A percentile compares a stretch with the other conserved stretches of the same genome.
Conservation (phyloP, 2,329 filamentous ascomycete species). For the Falciphora oryzae region DNA sequence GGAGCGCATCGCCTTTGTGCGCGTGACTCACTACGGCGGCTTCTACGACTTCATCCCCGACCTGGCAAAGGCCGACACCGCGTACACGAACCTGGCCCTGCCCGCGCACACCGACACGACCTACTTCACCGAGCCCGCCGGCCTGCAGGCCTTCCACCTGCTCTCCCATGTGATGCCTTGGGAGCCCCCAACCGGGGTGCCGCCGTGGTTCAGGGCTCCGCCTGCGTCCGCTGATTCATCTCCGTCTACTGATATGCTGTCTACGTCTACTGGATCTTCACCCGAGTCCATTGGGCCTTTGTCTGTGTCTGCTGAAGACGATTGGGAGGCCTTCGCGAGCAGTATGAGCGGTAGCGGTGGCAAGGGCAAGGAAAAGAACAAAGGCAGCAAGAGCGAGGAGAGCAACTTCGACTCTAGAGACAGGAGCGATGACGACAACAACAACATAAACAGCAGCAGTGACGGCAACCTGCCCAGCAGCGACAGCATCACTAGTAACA, state of each 20-base stretch:
- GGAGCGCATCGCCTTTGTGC: slow-evolving; percentile 77
- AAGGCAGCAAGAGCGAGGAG: too few relatives aligned
- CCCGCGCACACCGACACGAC: slow-evolving; percentile 90
- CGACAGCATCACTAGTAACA: too few relatives aligned
- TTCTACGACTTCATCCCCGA: slow-evolving; percentile 82
- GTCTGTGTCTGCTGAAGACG: too few relatives aligned
- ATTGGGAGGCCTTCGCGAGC: too few relatives aligned
- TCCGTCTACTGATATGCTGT: slow-evolving; percentile 9
- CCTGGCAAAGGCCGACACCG: slow-evolving; percentile 80
- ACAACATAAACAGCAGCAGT: too few relatives aligned
- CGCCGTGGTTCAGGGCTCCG: not conserved
- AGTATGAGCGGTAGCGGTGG: too few relatives aligned
- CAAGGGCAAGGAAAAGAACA: too few relatives aligned
- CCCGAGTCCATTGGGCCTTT: too few relatives aligned
- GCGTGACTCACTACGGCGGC: slow-evolving; percentile 83
- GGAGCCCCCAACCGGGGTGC: slow-evolving; percentile 29
- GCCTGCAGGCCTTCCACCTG: slow-evolving; percentile 88
- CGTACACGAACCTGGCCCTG: slow-evolving; percentile 81
- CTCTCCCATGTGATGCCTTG: slow-evolving; percentile 60
- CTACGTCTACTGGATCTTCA: too few relatives aligned
- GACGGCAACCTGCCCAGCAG: too few relatives aligned
- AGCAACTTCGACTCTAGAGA: too few relatives aligned
- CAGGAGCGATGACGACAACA: too few relatives aligned
- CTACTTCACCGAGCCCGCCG: slow-evolving; percentile 89
- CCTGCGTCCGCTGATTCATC: slow-evolving; percentile 8